Percentiles rank a stretch among this genome's conserved stretches.
These are phyloP conservation scores for Pythium pyrilobum DNA, from an alignment of 352 stramenopile species.

Conservation along the genomic window DNA sequence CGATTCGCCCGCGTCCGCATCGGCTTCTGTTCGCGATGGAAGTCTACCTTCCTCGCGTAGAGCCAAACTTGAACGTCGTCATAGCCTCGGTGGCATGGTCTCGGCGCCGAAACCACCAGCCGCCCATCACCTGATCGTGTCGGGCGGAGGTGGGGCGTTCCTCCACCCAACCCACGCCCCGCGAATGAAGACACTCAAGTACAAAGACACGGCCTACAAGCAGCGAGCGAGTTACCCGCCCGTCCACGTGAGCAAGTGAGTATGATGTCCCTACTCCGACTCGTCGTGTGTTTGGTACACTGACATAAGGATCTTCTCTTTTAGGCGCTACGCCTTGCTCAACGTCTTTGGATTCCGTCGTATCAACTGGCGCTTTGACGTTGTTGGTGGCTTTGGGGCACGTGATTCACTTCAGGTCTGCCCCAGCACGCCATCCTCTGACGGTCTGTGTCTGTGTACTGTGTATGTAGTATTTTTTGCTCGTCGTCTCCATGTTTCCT, in stretches of 20 bases:
- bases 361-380: constrained; percentile 92
- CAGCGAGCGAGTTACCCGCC: constrained; percentile 82
- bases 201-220: constrained; percentile 70
- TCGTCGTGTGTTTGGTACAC: no score
- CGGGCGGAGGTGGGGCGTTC: constrained; percentile 86
- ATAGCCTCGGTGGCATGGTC: not conserved
- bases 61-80: constrained; percentile 1
- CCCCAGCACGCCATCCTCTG: not conserved
- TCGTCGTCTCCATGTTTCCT: constrained; percentile 91
- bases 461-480: constrained; percentile 87
- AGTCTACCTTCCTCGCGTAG: not conserved
- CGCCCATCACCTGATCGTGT: constrained; percentile 80
- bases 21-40: not conserved
- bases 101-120: constrained; percentile 10
- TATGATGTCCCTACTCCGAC: no score
- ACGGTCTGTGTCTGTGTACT: not conserved
- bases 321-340: constrained; percentile 72
- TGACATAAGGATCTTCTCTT: not conserved
- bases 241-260: constrained; percentile 62
- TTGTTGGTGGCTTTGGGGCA: constrained; percentile 83
- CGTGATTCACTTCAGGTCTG: constrained; percentile 7
- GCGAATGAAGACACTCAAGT: constrained; percentile 37
- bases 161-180: constrained; percentile 88
- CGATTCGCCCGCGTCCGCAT: not conserved
- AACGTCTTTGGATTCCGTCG: constrained; percentile 89